Evolutionary conservation across 2,329 filamentous ascomycete genomes (phyloP).

Genomic region (Mycocentrospora acerina): DNA sequence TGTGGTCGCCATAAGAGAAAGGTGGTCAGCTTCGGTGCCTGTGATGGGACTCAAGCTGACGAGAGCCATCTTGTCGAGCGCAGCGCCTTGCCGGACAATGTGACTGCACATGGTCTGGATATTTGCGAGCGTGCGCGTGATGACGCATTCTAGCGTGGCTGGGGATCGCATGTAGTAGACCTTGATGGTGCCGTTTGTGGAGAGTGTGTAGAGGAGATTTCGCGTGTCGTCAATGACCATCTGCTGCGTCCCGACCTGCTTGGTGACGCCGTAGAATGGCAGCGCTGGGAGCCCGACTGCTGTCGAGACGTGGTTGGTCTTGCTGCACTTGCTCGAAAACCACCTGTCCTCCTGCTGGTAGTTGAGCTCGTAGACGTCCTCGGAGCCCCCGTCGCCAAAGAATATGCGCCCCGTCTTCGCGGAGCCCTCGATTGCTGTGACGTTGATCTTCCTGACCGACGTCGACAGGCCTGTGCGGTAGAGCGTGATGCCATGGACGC

Average conservation of each 20-base stretch:
- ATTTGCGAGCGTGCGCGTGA: conserved; percentile 55
- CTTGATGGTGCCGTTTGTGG: conserved; percentile 82
- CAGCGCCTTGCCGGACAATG: conserved; percentile 71
- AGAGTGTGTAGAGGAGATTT: conserved; percentile 87
- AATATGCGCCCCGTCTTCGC: conserved; percentile 84
- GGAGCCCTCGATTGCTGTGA: conserved; percentile 78
- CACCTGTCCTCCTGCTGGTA: conserved; percentile 98
- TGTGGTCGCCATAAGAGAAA: conserved; percentile 88
- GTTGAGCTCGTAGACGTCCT: conserved; percentile 89
- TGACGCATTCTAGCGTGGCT: conserved; percentile 54
- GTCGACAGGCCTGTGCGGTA: conserved; percentile 89
- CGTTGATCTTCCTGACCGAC: conserved; percentile 72
- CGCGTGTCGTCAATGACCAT: conserved; percentile 88
- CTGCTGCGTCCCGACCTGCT: conserved; percentile 67
- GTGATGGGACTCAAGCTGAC: conserved; percentile 85
- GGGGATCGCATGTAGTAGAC: conserved; percentile 81
- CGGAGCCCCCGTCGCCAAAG: conserved; percentile 77
- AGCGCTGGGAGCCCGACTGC: conserved; percentile 61
- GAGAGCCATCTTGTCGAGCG: conserved; percentile 69
- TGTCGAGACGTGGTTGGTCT: conserved; percentile 82
- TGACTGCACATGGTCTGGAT: conserved; percentile 76
- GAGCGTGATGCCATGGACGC: conserved; percentile 71
- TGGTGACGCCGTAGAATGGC: conserved; percentile 26
- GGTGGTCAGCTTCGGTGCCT: conserved; percentile 72
- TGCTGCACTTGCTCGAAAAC: conserved; percentile 87